A percentile compares a stretch with the other conserved stretches of the same genome.
phyloP scores from a whole-genome alignment of 108 stramenopile genomes.

The Hondaea fermentalgiana region DNA sequence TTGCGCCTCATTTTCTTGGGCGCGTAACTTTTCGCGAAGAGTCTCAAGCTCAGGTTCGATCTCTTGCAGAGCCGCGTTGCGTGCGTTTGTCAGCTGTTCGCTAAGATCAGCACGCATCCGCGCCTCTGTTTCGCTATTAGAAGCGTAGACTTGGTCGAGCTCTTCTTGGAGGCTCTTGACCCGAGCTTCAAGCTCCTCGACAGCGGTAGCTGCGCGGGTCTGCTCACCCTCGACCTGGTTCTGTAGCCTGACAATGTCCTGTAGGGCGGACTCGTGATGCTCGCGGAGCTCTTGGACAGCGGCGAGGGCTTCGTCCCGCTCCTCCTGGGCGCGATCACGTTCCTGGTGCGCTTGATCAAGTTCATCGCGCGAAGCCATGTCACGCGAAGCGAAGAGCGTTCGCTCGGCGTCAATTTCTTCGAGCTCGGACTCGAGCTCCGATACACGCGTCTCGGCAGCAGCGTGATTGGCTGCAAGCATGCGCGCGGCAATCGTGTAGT shows the following conservation, averaged over 20 bases:
- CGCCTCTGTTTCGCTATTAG: background rate
- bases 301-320: background rate
- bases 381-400: background rate
- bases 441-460: background rate
- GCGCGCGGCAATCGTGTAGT: conserved; percentile 1
- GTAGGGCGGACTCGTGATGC: background rate
- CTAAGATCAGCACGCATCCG: background rate
- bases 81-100: background rate
- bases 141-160: background rate
- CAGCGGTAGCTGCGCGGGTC: background rate
- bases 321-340: background rate
- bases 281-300: background rate
- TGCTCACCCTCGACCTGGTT: background rate
- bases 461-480: background rate
- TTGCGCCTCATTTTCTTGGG: background rate
- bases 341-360: background rate
- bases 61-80: background rate
- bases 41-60: background rate
- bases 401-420: background rate
- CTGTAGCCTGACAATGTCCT: background rate
- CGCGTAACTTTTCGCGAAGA: background rate
- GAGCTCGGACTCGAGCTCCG: conserved; percentile 1
- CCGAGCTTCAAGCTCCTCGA: background rate
- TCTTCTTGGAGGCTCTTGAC: background rate
- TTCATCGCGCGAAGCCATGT: background rate